Percentiles rank a stretch among this genome's conserved stretches.
Conservation (phyloP, 768 basidiomycete genomes). For the Boletus vermiculosoides region DNA sequence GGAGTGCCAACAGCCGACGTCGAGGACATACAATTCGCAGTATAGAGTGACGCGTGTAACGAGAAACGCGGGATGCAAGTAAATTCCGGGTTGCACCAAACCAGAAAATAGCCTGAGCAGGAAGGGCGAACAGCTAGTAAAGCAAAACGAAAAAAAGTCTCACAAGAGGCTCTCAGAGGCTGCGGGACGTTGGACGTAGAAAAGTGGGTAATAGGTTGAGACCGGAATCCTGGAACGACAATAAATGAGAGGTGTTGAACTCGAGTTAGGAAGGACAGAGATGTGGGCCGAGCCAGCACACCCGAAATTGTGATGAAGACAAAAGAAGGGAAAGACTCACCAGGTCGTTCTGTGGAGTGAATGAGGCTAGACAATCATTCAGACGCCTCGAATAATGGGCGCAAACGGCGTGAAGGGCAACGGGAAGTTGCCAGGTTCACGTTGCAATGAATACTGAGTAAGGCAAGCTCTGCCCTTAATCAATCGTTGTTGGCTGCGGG, state of each 20-base stretch:
- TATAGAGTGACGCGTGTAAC: constrained; percentile 6
- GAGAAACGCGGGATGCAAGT: constrained; percentile 10
- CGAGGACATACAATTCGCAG: constrained; percentile 24
- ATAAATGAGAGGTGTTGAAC: neutral
- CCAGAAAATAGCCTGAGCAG: constrained; percentile 4
- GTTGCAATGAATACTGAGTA: constrained; percentile 15
- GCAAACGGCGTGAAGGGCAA: constrained; percentile 23
- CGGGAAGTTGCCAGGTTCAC: constrained; percentile 12
- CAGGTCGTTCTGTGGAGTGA: constrained; percentile 10
- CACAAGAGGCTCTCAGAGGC: neutral
- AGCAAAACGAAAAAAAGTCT: constrained; percentile 6
- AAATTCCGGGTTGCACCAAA: neutral
- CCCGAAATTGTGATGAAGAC: neutral
- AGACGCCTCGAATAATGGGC: constrained; percentile 3
- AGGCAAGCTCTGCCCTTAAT: constrained; percentile 19
- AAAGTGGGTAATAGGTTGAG: constrained; percentile 2
- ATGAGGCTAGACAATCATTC: constrained; percentile 25
- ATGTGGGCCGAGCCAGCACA: neutral
- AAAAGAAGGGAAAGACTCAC: constrained; percentile 14
- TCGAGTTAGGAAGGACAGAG: neutral
- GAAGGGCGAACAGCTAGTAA: constrained; percentile 2
- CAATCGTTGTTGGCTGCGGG: constrained; percentile 8
- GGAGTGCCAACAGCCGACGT: constrained; percentile 14
- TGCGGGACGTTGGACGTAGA: neutral
- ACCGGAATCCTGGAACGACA: neutral